These are phyloP conservation scores for Sporothrix mexicana DNA, from an alignment of 2,329 filamentous ascomycete genomes.

Conservation along the genomic window DNA sequence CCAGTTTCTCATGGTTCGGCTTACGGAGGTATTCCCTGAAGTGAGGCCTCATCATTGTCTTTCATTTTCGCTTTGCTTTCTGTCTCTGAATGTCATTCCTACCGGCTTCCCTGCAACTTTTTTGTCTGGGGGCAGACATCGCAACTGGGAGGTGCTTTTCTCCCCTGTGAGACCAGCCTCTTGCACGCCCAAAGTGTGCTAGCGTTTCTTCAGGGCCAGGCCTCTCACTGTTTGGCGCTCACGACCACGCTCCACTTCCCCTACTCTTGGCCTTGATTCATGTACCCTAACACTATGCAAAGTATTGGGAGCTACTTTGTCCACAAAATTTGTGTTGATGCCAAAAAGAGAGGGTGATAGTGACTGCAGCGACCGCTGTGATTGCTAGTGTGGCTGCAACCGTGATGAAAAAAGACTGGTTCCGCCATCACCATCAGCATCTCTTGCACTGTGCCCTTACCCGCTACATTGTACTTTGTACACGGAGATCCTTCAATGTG, in stretches of 20 bases:
- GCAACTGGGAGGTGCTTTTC: background rate
- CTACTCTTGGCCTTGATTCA: background rate
- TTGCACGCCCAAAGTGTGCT: background rate
- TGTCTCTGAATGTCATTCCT: background rate
- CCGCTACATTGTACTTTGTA: too few relatives aligned
- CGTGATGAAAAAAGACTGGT: constrained; percentile 19
- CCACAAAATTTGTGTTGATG: background rate
- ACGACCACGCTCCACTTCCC: background rate
- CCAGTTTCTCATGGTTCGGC: background rate
- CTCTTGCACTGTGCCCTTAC: background rate
- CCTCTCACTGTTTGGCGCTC: background rate
- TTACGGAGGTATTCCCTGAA: background rate
- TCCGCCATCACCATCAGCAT: background rate
- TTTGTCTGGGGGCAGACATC: background rate
- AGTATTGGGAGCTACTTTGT: constrained; percentile 10
- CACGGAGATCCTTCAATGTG: constrained; percentile 2
- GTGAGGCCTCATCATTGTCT: background rate
- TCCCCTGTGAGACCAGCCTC: constrained; percentile 17
- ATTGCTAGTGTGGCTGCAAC: constrained; percentile 25
- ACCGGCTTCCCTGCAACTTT: background rate
- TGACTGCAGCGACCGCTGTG: constrained; percentile 18
- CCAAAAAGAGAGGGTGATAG: background rate
- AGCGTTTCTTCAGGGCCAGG: background rate
- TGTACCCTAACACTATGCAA: background rate
- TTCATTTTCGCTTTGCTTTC: background rate